These are phyloP conservation scores for Xylaria sp. DNA, from an alignment of 2,329 filamentous ascomycete species.

Conservation along the genomic window DNA sequence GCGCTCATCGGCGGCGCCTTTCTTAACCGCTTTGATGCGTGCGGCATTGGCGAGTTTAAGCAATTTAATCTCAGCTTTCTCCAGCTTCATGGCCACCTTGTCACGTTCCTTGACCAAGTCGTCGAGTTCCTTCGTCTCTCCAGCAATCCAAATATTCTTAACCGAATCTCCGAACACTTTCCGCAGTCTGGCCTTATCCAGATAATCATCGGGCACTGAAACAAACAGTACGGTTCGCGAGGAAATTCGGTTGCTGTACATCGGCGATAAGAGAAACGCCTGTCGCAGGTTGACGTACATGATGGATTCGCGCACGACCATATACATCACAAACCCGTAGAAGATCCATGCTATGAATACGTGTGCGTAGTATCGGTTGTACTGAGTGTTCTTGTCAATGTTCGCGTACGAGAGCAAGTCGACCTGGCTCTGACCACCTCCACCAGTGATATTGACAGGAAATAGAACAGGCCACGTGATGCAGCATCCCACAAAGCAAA, in stretches of 20 bases:
- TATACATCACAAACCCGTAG: slow-evolving; percentile 87
- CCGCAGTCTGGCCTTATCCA: slow-evolving; percentile 79
- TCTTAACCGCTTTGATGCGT: slow-evolving; percentile 74
- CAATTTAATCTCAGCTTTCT: slow-evolving; percentile 86
- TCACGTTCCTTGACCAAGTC: slow-evolving; percentile 85
- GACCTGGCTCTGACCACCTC: slow-evolving; percentile 70
- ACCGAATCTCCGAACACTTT: slow-evolving; percentile 85
- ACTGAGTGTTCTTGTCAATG: slow-evolving; percentile 62
- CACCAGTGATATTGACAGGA: slow-evolving; percentile 87
- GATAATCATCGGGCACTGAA: slow-evolving; percentile 81
- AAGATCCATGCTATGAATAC: slow-evolving; percentile 83
- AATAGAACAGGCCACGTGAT: slow-evolving; percentile 90
- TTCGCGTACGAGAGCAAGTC: slow-evolving; percentile 85
- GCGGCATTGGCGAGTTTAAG: slow-evolving; percentile 81
- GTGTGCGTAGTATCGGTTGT: slow-evolving; percentile 82
- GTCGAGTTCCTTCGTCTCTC: slow-evolving; percentile 79
- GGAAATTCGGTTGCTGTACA: slow-evolving; percentile 86
- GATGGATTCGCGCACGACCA: slow-evolving; percentile 86
- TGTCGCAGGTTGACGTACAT: slow-evolving; percentile 94
- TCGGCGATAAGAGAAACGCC: slow-evolving; percentile 86
- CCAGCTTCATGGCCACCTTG: slow-evolving; percentile 81
- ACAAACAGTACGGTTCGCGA: slow-evolving; percentile 91
- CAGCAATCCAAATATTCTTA: slow-evolving; percentile 84
- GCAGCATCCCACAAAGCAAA: slow-evolving; percentile 83
- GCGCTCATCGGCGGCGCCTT: slow-evolving; percentile 56